Conservation (phyloP, 305 asterid species). For the Solanum hybrid region DNA sequence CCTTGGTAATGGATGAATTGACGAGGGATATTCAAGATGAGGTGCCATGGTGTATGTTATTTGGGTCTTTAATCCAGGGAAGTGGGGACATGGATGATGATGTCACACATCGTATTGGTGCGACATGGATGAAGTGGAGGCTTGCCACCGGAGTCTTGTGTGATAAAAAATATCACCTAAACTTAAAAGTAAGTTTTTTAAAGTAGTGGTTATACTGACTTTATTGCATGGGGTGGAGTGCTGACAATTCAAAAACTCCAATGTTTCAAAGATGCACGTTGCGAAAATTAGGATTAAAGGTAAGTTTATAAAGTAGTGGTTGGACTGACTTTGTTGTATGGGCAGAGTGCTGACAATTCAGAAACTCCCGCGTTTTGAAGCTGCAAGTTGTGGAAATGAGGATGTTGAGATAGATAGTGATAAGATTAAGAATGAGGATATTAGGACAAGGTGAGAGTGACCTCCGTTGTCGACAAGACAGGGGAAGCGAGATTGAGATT, state of each 20-base stretch:
- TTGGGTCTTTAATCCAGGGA: not conserved
- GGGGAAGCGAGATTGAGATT: not conserved
- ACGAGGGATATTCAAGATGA: not conserved
- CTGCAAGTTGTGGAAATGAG: not conserved
- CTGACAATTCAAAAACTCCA: not conserved
- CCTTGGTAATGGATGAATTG: not conserved
- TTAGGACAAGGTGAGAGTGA: not conserved
- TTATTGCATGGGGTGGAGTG: not conserved
- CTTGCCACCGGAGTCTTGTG: not conserved
- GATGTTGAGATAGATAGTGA: not conserved
- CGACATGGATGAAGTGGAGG: not conserved
- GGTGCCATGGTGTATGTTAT: not conserved
- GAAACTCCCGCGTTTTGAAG: not conserved
- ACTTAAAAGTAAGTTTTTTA: not conserved
- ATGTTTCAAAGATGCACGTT: not conserved
- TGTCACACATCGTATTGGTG: not conserved
- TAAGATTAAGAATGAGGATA: not conserved
- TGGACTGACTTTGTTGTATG: not conserved
- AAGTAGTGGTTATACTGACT: not conserved
- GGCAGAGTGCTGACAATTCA: not conserved
- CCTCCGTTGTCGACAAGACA: not conserved
- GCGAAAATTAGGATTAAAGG: not conserved
- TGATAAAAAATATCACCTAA: not conserved
- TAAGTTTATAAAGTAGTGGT: not conserved
- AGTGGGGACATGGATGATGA: not conserved